These are phyloP conservation scores for Aspergillus candidus DNA, from an alignment of 2,329 filamentous ascomycete genomes.

Conservation along the genomic window DNA sequence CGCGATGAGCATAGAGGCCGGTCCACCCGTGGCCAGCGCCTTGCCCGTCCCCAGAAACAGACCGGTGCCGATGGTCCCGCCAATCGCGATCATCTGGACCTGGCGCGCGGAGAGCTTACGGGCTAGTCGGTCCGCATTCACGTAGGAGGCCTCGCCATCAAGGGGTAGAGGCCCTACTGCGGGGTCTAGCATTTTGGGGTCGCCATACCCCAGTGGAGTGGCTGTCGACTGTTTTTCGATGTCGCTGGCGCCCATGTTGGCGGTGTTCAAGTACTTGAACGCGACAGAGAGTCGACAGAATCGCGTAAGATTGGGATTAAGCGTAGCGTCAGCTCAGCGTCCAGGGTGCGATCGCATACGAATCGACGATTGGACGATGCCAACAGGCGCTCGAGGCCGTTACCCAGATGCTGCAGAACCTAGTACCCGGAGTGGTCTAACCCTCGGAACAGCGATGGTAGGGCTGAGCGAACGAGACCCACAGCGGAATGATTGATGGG, in stretches of 20 bases:
- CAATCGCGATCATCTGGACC: constrained; percentile 60
- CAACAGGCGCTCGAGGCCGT: no score
- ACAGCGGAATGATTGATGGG: no score
- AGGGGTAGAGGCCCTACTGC: constrained; percentile 3
- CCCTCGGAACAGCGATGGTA: no score
- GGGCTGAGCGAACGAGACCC: no score
- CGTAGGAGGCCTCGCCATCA: constrained; percentile 9
- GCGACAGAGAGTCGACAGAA: not conserved
- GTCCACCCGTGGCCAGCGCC: constrained; percentile 54
- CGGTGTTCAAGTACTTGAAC: no score
- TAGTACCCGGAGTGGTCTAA: no score
- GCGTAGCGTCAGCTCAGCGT: not conserved
- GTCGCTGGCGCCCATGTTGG: constrained; percentile 16
- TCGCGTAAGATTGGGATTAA: not conserved
- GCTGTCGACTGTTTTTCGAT: constrained; percentile 19
- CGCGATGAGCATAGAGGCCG: constrained; percentile 53
- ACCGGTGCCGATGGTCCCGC: constrained; percentile 47
- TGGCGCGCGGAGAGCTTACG: constrained; percentile 56
- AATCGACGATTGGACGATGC: no score
- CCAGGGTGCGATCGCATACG: no score
- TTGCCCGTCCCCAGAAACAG: constrained; percentile 59
- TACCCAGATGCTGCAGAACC: no score
- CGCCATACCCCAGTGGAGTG: not conserved
- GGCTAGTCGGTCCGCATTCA: constrained; percentile 44
- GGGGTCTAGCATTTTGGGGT: constrained; percentile 10